These are phyloP conservation scores for Alternaria infectoria DNA, from an alignment of 2,329 filamentous ascomycete species.

Conservation along the genomic window DNA sequence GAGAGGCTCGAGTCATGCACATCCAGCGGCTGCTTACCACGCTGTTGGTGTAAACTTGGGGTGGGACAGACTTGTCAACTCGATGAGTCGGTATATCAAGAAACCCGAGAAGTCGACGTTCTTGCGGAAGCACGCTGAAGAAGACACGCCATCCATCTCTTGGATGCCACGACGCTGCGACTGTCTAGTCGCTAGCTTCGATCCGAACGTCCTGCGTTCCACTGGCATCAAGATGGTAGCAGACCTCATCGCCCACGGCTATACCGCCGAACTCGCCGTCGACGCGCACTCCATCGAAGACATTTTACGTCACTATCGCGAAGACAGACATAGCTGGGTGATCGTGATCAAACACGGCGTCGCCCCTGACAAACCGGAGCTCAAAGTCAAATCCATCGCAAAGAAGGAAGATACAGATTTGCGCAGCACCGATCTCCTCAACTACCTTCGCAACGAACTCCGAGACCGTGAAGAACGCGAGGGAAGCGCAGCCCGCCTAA, in stretches of 20 bases:
- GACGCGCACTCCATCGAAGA: slow-evolving; percentile 82
- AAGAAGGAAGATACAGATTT: slow-evolving; percentile 81
- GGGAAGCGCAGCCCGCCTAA: slow-evolving; percentile 48
- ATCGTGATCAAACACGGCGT: slow-evolving; percentile 83
- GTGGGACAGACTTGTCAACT: slow-evolving; percentile 79
- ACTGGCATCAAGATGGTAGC: slow-evolving; percentile 78
- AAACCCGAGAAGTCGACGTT: slow-evolving; percentile 57
- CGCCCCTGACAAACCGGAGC: slow-evolving; percentile 58
- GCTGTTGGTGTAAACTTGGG: slow-evolving; percentile 92
- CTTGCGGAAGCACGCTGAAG: slow-evolving; percentile 73
- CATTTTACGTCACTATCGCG: slow-evolving; percentile 75
- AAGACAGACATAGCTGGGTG: slow-evolving; percentile 83
- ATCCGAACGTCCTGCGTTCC: slow-evolving; percentile 75
- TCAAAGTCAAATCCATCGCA: slow-evolving; percentile 80
- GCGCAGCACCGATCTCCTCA: slow-evolving; percentile 72
- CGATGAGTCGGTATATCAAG: slow-evolving; percentile 62
- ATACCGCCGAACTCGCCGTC: slow-evolving; percentile 85
- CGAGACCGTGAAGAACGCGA: slow-evolving; percentile 76
- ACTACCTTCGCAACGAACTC: slow-evolving; percentile 81
- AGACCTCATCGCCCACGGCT: slow-evolving; percentile 79
- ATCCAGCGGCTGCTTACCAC: slow-evolving; percentile 59
- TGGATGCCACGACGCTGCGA: slow-evolving; percentile 70
- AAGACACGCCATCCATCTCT: slow-evolving; percentile 50
- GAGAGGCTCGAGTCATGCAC: slow-evolving; percentile 65
- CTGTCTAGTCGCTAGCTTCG: slow-evolving; percentile 87